Conservation (phyloP, 1,139 yeast genomes). For the Pichia terricola region DNA sequence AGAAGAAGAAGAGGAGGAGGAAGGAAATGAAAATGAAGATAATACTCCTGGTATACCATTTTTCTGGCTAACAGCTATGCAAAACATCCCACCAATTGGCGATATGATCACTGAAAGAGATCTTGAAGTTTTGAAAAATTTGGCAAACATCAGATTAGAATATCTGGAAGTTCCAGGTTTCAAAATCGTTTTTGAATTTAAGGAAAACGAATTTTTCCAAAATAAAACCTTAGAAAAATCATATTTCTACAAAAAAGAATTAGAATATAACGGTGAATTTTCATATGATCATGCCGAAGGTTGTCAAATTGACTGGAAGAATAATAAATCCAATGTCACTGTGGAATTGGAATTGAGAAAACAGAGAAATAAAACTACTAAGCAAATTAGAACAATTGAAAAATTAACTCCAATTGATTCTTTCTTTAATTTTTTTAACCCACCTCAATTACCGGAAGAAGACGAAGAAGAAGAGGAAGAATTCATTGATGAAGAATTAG, state of each 20-base stretch:
- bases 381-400: constrained; percentile 93
- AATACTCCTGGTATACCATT: constrained; percentile 67
- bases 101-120: constrained; percentile 89
- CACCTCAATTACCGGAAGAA: constrained; percentile 68
- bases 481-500: constrained; percentile 67
- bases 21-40: constrained; percentile 36
- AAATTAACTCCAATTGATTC: constrained; percentile 89
- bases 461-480: constrained; percentile 35
- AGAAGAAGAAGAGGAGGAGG: constrained; percentile 30
- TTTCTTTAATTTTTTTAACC: constrained; percentile 90
- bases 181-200: constrained; percentile 73
- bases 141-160: constrained; percentile 68
- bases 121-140: constrained; percentile 64
- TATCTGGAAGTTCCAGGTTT: constrained; percentile 88
- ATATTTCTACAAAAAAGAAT: constrained; percentile 88
- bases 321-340: constrained; percentile 76
- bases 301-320: constrained; percentile 72
- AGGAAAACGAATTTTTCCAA: constrained; percentile 67
- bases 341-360: constrained; percentile 86
- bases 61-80: constrained; percentile 94
- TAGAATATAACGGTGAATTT: constrained; percentile 92
- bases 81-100: constrained; percentile 71
- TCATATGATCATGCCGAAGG: constrained; percentile 97
- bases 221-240: constrained; percentile 70
- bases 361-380: constrained; percentile 95